Conservation (phyloP, 148 eudicot genomes). For the Fagopyrum homotropicum region DNA sequence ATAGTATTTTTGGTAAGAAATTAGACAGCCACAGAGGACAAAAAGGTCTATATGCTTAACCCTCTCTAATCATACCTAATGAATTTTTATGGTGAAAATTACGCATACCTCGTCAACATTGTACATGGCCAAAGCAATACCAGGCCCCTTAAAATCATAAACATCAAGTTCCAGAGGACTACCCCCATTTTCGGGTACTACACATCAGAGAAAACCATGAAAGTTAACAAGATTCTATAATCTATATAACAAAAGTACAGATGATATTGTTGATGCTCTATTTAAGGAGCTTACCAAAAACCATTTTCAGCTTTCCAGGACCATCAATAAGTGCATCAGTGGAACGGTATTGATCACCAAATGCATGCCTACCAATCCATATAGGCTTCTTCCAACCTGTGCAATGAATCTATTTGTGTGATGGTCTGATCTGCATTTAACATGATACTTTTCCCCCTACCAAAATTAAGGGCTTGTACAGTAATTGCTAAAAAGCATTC, state of each 20-base stretch:
- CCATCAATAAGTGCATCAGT: slow-evolving; percentile 51
- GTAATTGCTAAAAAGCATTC: background rate
- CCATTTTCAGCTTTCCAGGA: slow-evolving; percentile 75
- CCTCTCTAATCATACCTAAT: background rate
- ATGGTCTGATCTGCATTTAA: background rate
- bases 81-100: background rate
- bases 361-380: slow-evolving; percentile 75
- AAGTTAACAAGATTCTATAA: background rate
- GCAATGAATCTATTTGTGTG: background rate
- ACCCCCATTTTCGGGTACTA: slow-evolving; percentile 63
- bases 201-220: slow-evolving; percentile 7
- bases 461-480: background rate
- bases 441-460: background rate
- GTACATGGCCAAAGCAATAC: slow-evolving; percentile 78
- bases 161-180: slow-evolving; percentile 48
- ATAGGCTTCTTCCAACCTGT: slow-evolving; percentile 70
- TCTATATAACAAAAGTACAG: slow-evolving; percentile 1
- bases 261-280: background rate
- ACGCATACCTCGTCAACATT: slow-evolving; percentile 58
- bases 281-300: slow-evolving; percentile 42
- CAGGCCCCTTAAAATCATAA: slow-evolving; percentile 66
- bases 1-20: slow-evolving; percentile 55
- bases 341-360: slow-evolving; percentile 79
- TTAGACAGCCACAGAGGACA: background rate
- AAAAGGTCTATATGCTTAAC: background rate